Base-by-base conservation (phyloP, 495 filamentous ascomycete species). In the Rostrohypoxylon terebratum region DNA sequence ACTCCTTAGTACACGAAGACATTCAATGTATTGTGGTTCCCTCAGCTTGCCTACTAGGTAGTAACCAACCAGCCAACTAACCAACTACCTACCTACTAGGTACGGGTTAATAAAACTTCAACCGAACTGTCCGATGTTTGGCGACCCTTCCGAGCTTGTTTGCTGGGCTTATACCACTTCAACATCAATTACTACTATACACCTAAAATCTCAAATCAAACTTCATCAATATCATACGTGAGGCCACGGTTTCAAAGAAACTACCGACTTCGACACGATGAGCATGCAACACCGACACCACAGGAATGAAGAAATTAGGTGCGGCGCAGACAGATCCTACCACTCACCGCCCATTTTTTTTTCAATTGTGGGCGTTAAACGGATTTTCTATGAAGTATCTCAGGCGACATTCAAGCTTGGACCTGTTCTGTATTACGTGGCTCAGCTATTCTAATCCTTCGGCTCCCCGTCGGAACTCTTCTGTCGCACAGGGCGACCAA, bases 161-260 rank as follows among this genome's bases (percentile, higher is more conserved):
- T 20, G 59, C 20, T 60, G 23, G 58, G 58, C 28, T 40, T 31
- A 36, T 23, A 60, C 23, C 14, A n/a, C 13, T n/a, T n/a, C 4
- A 31, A 44, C 1, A n/a, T 59, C 34, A 44, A 42, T 60, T 60
- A 60, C 58, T 60, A 40, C 58, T 60, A 40, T 60, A 60, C 11
- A 7, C 14, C 25, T 21, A 23, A 16, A 45, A 28, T 33, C 11
- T 45, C 40, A 21, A 25, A 60, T 57, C 28, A 57, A 36, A 38
- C 53, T 57, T 36, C 18, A n/a, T 36, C 9, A 55, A 18, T 25
- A 20, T 59, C 55, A 23, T 33, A n/a, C 38, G 25, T 25, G 1
- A 38, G 48, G 18, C 23, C 6, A 57, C 63, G 59, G 59, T 36
- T 31, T 31, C 60, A 69, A 34, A 69, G 16, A 69, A 63, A 69